Evolutionary conservation across 805 yeast species (phyloP), one percentile per base, ranked within the genome.

Genomic region (Sugiyamaella chiloensis): DNA sequence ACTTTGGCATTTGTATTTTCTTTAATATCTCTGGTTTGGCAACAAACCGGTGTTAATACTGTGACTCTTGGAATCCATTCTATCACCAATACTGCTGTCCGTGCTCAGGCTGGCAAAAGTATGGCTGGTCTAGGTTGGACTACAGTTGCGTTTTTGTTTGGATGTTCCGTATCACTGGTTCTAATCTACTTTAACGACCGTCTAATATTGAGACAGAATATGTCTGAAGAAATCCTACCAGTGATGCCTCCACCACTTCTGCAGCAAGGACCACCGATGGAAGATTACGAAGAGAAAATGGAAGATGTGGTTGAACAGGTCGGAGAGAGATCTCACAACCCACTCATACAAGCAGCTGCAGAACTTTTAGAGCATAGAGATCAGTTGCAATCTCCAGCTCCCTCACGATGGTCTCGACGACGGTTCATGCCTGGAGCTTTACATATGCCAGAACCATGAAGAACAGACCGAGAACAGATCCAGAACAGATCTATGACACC

Each of bases 101-200:
- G 24, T 2, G 51, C 51, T 14, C 32, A 31, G n/a, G 4, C 42
- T 7, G 60, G 60, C 5, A 39, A 42, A 2, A 30, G 52, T 16
- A 46, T 37, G 9, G 50, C 54, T 2, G 60, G 60, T 9, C 49
- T 56, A 8, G 60, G 59, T 17, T 56, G 60, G 60, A 16, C 53
- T 9, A 24, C 48, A 12, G 31, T 46, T n/a, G 50, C 49, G 2
- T 50, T 56, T 24, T 35, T 49, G 24, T 44, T 52, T 11, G 24
- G 44, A 11, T 42, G 49, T 21, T 17, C 53, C 9, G 20, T 50
- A 14, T 48, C 51, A 11, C 42, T 53, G 41, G 51, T 44, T 9
- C 16, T 51, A 39, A 48, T 53, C 32, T 42, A 47, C 31, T 26
- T 51, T 47, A 47, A 46, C 40, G 52, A 52, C 30, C 36, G 40